Evolutionary conservation across 108 stramenopile species (phyloP).

Genomic region (Thalassiosira profunda): DNA sequence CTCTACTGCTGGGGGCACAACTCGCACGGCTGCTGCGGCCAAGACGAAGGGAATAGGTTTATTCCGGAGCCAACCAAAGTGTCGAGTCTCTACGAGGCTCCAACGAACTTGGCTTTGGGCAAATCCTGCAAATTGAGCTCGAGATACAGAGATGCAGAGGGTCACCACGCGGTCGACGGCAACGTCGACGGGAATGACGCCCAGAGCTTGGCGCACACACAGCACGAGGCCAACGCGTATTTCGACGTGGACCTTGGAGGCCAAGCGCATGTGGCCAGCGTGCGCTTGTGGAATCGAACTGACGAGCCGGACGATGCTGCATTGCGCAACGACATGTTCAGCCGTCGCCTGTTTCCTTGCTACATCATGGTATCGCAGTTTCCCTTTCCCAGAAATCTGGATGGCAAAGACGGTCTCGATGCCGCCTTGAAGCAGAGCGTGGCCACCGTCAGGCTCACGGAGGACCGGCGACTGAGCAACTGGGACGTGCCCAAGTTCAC

Average conservation of each 20-base stretch:
- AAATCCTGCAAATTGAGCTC: slow-evolving; percentile 14
- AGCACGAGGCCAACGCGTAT: slow-evolving; percentile 38
- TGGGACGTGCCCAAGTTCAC: slow-evolving; percentile 61
- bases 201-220: slow-evolving; percentile 22
- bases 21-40: slow-evolving; percentile 64
- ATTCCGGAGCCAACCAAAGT: slow-evolving; percentile 37
- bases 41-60: slow-evolving; percentile 26
- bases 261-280: slow-evolving; percentile 13
- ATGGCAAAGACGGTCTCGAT: slow-evolving; percentile 27
- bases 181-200: slow-evolving; percentile 16
- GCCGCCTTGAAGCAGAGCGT: slow-evolving; percentile 14
- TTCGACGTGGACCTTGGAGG: slow-evolving; percentile 47
- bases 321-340: slow-evolving; percentile 40
- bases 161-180: slow-evolving; percentile 38
- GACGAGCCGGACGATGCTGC: slow-evolving; percentile 58
- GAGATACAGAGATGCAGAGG: slow-evolving; percentile 18
- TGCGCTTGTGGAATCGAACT: slow-evolving; percentile 64
- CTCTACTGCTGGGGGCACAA: slow-evolving; percentile 71
- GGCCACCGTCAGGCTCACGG: slow-evolving; percentile 32
- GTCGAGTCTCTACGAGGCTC: slow-evolving; percentile 38
- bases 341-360: slow-evolving; percentile 55
- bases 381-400: slow-evolving; percentile 48
- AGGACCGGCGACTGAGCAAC: slow-evolving; percentile 22
- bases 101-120: slow-evolving; percentile 28
- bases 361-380: slow-evolving; percentile 60